Evolutionary conservation across 1,139 yeast species (phyloP), one percentile per base, ranked within the genome.

Genomic region (Yamadazyma siamensis): DNA sequence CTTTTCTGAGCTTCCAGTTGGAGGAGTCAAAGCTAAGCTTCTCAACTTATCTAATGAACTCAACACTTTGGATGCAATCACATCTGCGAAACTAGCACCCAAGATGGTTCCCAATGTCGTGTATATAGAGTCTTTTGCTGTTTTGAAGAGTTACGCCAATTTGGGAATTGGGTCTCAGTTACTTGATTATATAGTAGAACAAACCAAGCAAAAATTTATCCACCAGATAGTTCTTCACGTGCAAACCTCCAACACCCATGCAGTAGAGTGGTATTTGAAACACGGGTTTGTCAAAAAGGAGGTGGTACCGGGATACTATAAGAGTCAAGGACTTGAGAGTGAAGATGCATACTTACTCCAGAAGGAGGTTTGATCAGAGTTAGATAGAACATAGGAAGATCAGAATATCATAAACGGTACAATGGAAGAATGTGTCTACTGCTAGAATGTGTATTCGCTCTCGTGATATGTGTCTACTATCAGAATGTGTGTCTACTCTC

Each of bases 1-100:
- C 53, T 76, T 66, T 49, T 68, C 78, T 11, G 87, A 78, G 41
- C 60, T 77, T 10, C 85, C 94, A 9, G 87, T 85, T 4, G 95
- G 89, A 3, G 80, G 78, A 2, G 61, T 84, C 20, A 75, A 71
- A 41, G 78, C 78, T 23, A 71, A 70, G 42, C 50, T 69, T 3
- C 49, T 72, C 39, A 59, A 56, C 40, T 50, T 61, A 7, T 33
- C 51, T 8, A 31, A 34, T 13, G 59, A 54, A 25, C 52, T 47
- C 21, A 40, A 50, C 12, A 36, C 40, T 12, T 57, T 52, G 31
- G 64, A 61, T 27, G 43, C 40, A 10, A 39, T 40, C 9, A 25
- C 41, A 4, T 44, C 52, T 18, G 53, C 51, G 25, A 50, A 49
- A 22, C 44, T 49, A 17, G 50, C 48, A 13, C 44, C 61, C 8